Base-by-base conservation (phyloP, 768 basidiomycete species). In the Lentinula boryana region DNA sequence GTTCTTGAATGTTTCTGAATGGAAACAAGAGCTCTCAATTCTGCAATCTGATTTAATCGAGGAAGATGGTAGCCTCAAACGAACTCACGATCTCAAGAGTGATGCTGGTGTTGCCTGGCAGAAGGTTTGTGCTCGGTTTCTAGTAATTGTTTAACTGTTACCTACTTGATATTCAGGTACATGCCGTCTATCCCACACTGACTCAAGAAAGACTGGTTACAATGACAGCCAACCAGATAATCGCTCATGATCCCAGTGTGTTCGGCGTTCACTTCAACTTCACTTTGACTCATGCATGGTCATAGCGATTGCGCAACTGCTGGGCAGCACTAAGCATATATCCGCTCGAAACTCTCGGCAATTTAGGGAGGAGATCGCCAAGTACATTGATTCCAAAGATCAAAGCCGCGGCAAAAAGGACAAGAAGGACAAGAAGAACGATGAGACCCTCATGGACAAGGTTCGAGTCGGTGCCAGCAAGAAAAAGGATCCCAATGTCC, bases 381-480 rank as follows among this genome's bases (percentile, higher is more conserved):
- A 81, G 63, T 87, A 85, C 63, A 84, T 87, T 56, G 84, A 86
- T 65, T 85, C 84, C 1, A 86, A 85, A 66, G 83, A 87, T 61
- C 82, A 81, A 62, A 82, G 80, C 58, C 76, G 80, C 10, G 77
- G 81, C 63, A 78, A 81, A 61, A 77, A 80, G 61, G 73, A 73
- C 54, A 68, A 74, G 58, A 72, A 74, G 41, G 70, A 73, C 58
- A 66, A 68, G 63, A 75, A 76, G 56, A 74, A 78, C 62, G 60
- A 72, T 6, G 74, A 76, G 50, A 72, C 67, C 35, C 64, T 69
- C 2, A 74, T 74, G 75, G 72, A 74, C 56, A 67, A 70, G 58
- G 70, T 71, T 18, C 68, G 72, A 36, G 64, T 59, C 35, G 63
- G 66, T 56, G 62, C 48, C 32, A 70, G 67, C 52, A 65, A 65